Evolutionary conservation across 2,329 filamentous ascomycete genomes (phyloP).

Genomic region (Trichophyton verrucosum): DNA sequence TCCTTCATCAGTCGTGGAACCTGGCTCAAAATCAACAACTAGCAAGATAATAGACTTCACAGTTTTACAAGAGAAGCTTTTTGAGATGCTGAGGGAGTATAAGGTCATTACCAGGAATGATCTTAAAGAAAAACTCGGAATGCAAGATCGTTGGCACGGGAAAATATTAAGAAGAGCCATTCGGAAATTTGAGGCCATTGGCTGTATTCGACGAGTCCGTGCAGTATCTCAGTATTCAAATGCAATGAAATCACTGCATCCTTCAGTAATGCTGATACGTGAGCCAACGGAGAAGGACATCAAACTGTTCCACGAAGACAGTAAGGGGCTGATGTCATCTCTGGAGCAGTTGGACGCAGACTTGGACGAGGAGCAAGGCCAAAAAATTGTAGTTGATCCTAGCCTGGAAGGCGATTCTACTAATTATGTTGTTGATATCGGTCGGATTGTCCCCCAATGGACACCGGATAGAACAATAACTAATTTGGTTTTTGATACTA

Average conservation of each 20-base stretch:
- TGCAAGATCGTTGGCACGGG: conserved; percentile 28
- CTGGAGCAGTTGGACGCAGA: conserved; percentile 20
- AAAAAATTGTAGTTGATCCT: conserved; percentile 15
- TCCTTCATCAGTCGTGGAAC: conserved; percentile 12
- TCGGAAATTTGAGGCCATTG: conserved; percentile 35
- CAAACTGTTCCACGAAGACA: conserved; percentile 29
- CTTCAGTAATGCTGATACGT: conserved; percentile 34
- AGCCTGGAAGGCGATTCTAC: conserved; percentile 2
- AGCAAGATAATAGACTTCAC: conserved; percentile 36
- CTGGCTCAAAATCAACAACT: conserved; percentile 9
- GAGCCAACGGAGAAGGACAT: conserved; percentile 30
- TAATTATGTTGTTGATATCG: conserved; percentile 19
- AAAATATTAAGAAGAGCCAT: conserved; percentile 32
- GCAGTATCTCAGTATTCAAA: conserved; percentile 32
- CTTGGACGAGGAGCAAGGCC: conserved; percentile 22
- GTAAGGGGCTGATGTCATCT: conserved; percentile 19
- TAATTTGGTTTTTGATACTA: conserved; percentile 42
- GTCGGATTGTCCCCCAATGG: conserved; percentile 41
- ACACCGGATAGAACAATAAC: conserved; percentile 39
- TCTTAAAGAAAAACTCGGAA: conserved; percentile 38
- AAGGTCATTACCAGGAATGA: conserved; percentile 42
- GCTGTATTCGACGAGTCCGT: conserved; percentile 33
- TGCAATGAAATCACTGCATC: conserved; percentile 24
- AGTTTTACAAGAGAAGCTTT: conserved; percentile 38
- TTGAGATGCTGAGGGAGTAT: conserved; percentile 38